phyloP scores from a whole-genome alignment of 1,284 basidiomycete genomes.

The Phlebopus sp. region DNA sequence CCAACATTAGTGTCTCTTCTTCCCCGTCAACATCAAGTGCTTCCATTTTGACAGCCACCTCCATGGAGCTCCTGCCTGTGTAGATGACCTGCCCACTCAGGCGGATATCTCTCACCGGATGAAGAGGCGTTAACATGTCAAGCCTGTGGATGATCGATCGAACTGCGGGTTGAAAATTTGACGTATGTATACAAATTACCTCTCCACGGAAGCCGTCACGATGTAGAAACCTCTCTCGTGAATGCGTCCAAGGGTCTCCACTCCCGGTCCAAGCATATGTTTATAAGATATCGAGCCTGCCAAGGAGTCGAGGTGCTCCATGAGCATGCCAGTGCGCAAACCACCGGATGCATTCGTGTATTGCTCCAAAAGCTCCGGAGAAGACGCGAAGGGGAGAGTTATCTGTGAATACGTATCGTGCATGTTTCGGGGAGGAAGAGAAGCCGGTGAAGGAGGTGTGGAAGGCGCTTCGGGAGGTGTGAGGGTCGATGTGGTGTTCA shows the following conservation, averaged over 20 bases:
- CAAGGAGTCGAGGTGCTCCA: slow-evolving; percentile 78
- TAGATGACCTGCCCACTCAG: slow-evolving; percentile 80
- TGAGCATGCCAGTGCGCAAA: slow-evolving; percentile 67
- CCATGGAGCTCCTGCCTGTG: slow-evolving; percentile 76
- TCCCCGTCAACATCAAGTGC: slow-evolving; percentile 45
- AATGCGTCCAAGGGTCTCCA: slow-evolving; percentile 50
- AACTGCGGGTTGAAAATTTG: background rate
- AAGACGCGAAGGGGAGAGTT: slow-evolving; percentile 59
- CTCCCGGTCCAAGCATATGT: slow-evolving; percentile 68
- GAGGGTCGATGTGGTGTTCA: slow-evolving; percentile 31
- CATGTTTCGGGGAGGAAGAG: slow-evolving; percentile 53
- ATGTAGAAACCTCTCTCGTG: slow-evolving; percentile 72
- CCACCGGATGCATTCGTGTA: slow-evolving; percentile 71
- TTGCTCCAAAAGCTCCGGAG: slow-evolving; percentile 55
- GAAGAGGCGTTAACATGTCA: slow-evolving; percentile 59
- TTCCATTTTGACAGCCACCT: slow-evolving; percentile 82
- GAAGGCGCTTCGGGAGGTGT: slow-evolving; percentile 13
- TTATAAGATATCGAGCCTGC: slow-evolving; percentile 83
- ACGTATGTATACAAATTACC: slow-evolving; percentile 39
- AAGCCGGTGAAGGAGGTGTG: slow-evolving; percentile 18
- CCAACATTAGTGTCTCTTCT: slow-evolving; percentile 65
- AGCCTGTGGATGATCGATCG: slow-evolving; percentile 38
- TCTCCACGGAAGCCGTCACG: slow-evolving; percentile 79
- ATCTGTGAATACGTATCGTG: slow-evolving; percentile 69
- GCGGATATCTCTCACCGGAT: slow-evolving; percentile 63